Evolutionary conservation across 306 rosid species (phyloP).

Genomic region (Nissolia schottii): DNA sequence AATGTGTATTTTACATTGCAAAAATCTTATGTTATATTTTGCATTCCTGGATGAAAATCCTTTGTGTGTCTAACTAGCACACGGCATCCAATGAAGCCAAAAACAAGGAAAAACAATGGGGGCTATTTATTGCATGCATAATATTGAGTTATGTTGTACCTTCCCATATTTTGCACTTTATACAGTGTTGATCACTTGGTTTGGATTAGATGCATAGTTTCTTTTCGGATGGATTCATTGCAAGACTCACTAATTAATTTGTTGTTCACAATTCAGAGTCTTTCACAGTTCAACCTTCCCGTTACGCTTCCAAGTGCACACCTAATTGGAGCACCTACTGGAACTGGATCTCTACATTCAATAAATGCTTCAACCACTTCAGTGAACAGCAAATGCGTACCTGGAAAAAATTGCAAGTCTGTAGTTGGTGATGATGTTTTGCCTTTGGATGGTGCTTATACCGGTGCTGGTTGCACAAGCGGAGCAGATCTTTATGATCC

Average conservation of each 20-base stretch:
- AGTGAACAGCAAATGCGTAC: constrained; percentile 61
- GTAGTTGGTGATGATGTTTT: constrained; percentile 57
- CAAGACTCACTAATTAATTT: constrained; percentile 20
- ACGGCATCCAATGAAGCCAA: background rate
- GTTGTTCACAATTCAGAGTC: constrained; percentile 51
- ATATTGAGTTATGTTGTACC: background rate
- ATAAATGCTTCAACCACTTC: constrained; percentile 56
- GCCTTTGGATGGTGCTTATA: constrained; percentile 63
- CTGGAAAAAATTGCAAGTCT: constrained; percentile 57
- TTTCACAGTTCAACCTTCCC: constrained; percentile 98
- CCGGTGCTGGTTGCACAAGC: constrained; percentile 55
- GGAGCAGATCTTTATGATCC: constrained; percentile 97
- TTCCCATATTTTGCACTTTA: constrained; percentile 7
- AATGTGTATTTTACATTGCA: background rate
- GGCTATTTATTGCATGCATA: background rate
- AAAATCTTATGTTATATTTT: too few relatives aligned
- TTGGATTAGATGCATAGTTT: constrained; percentile 14
- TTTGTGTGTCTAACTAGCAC: background rate
- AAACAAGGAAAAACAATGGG: too few relatives aligned
- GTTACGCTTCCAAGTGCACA: constrained; percentile 84
- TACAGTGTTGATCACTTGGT: background rate
- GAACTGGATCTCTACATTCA: constrained; percentile 72
- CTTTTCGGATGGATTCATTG: constrained; percentile 15
- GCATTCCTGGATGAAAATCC: too few relatives aligned
- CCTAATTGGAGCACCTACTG: constrained; percentile 63